These are phyloP conservation scores for Lasiodiplodia hormozganensis DNA, from an alignment of 2,329 filamentous ascomycete species.

Conservation along the genomic window DNA sequence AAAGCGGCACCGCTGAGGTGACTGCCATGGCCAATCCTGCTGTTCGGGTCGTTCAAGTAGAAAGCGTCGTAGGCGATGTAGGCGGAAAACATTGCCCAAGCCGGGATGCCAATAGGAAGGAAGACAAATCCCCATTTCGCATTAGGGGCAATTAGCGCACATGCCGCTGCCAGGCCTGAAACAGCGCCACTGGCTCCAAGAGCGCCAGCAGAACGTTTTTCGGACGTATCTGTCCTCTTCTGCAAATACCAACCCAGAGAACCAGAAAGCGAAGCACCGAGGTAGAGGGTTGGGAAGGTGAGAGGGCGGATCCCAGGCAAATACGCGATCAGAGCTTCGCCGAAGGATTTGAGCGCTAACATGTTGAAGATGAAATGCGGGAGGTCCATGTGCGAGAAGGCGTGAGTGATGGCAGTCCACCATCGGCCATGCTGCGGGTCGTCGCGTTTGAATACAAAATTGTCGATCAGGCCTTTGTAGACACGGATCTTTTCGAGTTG, in stretches of 20 bases:
- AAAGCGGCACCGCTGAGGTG: constrained; percentile 54
- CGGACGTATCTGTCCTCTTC: background rate
- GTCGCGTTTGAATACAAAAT: constrained; percentile 43
- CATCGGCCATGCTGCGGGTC: constrained; percentile 38
- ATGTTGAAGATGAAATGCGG: constrained; percentile 52
- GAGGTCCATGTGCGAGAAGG: constrained; percentile 47
- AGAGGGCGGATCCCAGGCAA: constrained; percentile 25
- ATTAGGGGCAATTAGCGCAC: constrained; percentile 48
- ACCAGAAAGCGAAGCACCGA: constrained; percentile 40
- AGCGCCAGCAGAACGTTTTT: constrained; percentile 2
- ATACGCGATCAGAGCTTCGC: constrained; percentile 38
- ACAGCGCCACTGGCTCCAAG: constrained; percentile 52
- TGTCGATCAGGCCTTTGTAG: constrained; percentile 12
- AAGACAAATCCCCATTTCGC: constrained; percentile 35
- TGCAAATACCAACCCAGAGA: constrained; percentile 32
- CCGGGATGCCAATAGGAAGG: constrained; percentile 48
- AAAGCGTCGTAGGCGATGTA: constrained; percentile 50
- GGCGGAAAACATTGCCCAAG: constrained; percentile 45
- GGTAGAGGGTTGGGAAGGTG: constrained; percentile 39
- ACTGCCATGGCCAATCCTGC: constrained; percentile 49
- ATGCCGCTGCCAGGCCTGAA: constrained; percentile 48
- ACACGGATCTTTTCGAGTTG: background rate
- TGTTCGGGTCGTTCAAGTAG: constrained; percentile 41
- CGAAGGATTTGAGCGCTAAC: constrained; percentile 48
- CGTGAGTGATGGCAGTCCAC: constrained; percentile 42